These are phyloP conservation scores for Chrysanthemum makinoi DNA, from an alignment of 129 eudicot species.

Conservation along the genomic window DNA sequence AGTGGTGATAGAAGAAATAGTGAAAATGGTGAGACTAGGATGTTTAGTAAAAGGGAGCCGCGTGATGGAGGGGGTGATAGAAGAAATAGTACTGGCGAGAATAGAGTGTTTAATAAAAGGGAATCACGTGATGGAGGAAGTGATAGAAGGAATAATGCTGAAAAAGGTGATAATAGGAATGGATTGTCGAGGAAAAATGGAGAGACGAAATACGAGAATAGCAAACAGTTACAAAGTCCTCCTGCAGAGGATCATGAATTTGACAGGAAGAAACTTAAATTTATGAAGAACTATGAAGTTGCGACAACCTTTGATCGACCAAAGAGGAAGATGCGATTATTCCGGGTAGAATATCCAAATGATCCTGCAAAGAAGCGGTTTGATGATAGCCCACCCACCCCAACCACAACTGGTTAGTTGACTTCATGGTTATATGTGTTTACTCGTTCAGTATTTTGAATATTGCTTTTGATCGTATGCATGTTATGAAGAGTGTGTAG, in stretches of 20 bases:
- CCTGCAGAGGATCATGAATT: constrained; percentile 26
- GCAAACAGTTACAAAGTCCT: constrained; percentile 9
- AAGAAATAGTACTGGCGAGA: background rate
- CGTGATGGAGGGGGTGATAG: constrained; percentile 22
- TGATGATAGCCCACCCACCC: constrained; percentile 40
- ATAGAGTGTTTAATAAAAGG: constrained; percentile 19
- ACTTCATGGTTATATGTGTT: constrained; percentile 15
- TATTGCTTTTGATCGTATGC: constrained; percentile 6
- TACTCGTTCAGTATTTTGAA: constrained; percentile 1
- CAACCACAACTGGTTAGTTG: constrained; percentile 54
- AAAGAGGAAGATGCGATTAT: constrained; percentile 54
- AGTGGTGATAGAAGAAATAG: constrained; percentile 7
- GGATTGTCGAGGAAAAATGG: constrained; percentile 21
- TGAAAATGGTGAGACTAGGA: constrained; percentile 19
- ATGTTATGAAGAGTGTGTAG: background rate
- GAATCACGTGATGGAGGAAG: constrained; percentile 15
- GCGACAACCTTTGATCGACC: constrained; percentile 39
- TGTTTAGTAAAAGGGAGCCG: constrained; percentile 1
- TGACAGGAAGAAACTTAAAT: constrained; percentile 35
- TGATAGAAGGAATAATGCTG: constrained; percentile 19
- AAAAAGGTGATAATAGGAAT: constrained; percentile 23
- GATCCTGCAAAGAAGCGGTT: constrained; percentile 76
- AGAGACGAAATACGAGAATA: constrained; percentile 21
- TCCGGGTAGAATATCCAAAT: constrained; percentile 57
- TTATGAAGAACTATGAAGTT: constrained; percentile 41